A percentile compares a stretch with the other conserved stretches of the same genome.
These are phyloP conservation scores for Dictyostelium capitatum DNA, from an alignment of 78 protist species.

Conservation along the genomic window DNA sequence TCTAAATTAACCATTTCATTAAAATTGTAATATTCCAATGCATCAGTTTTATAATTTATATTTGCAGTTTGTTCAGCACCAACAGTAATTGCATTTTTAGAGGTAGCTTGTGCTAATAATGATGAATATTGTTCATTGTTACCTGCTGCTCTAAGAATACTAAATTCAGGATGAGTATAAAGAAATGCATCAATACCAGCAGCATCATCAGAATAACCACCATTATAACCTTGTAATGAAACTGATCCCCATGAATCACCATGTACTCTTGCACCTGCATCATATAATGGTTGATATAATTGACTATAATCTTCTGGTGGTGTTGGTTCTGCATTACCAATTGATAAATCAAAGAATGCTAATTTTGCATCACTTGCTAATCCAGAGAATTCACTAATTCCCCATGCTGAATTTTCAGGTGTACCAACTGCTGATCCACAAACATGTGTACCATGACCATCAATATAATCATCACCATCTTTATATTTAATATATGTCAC, in stretches of 20 bases:
- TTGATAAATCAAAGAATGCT: constrained; percentile 49
- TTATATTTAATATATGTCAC: not conserved
- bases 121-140: constrained; percentile 29
- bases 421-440: constrained; percentile 60
- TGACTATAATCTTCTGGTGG: constrained; percentile 17
- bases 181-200: constrained; percentile 43
- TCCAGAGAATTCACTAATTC: constrained; percentile 25
- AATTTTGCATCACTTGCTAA: constrained; percentile 58
- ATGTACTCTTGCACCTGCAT: constrained; percentile 76
- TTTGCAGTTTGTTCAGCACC: constrained; percentile 42
- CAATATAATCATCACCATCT: constrained; percentile 22
- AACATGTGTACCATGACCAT: constrained; percentile 81
- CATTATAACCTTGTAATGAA: constrained; percentile 18
- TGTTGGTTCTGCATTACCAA: not conserved
- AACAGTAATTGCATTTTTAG: constrained; percentile 42
- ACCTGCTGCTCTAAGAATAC: constrained; percentile 67
- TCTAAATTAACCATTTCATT: not conserved
- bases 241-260: constrained; percentile 76
- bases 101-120: constrained; percentile 32
- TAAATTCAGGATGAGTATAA: constrained; percentile 9
- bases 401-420: not conserved
- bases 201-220: constrained; percentile 10
- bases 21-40: not conserved
- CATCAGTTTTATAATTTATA: not conserved
- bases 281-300: constrained; percentile 35